Evolutionary conservation across 805 yeast species (phyloP), one percentile per base, ranked within the genome.

Genomic region (Teunomyces kruisii): DNA sequence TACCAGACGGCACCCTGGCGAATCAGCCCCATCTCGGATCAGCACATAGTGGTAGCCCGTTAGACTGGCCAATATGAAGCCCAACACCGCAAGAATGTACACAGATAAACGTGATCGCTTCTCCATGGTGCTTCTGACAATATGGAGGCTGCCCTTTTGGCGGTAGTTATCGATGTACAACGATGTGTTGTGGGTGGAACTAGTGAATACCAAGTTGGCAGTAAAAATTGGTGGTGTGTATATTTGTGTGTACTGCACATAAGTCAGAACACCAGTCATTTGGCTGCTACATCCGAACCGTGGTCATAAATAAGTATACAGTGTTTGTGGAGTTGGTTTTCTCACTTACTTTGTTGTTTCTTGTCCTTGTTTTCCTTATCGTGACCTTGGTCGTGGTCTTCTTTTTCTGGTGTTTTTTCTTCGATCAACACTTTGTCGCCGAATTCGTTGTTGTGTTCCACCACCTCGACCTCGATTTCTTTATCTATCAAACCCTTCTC

Each of bases 1-100:
- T 6, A 88, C 83, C 48, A 82, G 68, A 32, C 82, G 68, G 60
- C 97, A 90, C 38, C 72, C 56, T 19, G 68, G 62, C 9, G 56
- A 40, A 46, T 72, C 77, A 9, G 73, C 58, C 5, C 68, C 70
- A 9, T 48, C 22, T 10, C 46, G 49, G 6, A 54, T 42, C 30
- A 46, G 44, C 22, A 56, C 47, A 36, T 53, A 60, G 12, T 55
- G 48, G 28, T 40, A 41, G 10, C 50, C 53, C 19, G 53, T 51
- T 17, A 53, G 39, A 22, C 44, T 46, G 40, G 44, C 51, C 12
- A 56, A 35, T 14, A 51, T 7, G 27, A 54, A 31, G 15, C 38
- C 38, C 27, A 35, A 35, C 22, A 22, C 27, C 28, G 22, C 38
- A 35, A 35, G 28, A 35, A 22, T 35, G 28, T 35, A 35, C 38